Evolutionary conservation across 805 yeast species (phyloP), one percentile per base, ranked within the genome.

Genomic region (Cyberlindnera veronae): DNA sequence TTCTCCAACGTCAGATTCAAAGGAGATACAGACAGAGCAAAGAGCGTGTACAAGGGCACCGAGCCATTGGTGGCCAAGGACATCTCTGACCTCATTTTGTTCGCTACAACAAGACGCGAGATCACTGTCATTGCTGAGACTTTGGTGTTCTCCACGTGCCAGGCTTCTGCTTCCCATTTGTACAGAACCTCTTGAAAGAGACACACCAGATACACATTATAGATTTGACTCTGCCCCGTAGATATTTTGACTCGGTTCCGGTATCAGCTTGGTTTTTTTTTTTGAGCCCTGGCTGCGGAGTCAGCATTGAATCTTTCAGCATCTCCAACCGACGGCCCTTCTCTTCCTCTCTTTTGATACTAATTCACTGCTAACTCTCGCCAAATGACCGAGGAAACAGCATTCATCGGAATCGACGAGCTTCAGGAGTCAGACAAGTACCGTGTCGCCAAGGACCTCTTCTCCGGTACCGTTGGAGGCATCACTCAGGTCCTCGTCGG

Each of bases 401-500:
- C 42, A 5, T 39, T 46, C 22, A 34, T 42, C 14, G 48, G 38
- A 3, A 6, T 34, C 9, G 44, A 43, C 7, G 46, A 44, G 34
- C 5, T 37, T 19, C 28, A 45, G 3, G 33, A 44, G 13, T n/a
- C 36, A 5, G 60, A 53, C 36, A 23, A 34, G 11, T 49, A 37
- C 30, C 44, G 61, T 31, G 57, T 53, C 2, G 42, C 41, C 5
- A 57, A 57, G 36, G 61, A 57, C 31, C 38, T 57, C 10, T 47
- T 53, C 39, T 95, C 95, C 5, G 99, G 99, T 16, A 91, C 97
- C 14, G 73, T 83, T 51, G 98, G 98, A 42, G 99, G 99, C 39
- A 78, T 93, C 20, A 91, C 97, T 6, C 99, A 93, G 65, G 98
- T 93, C 7, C 67, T 93, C 24, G 85, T 84, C 12, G 99, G 99